Evolutionary conservation across 164 flowering plant genomes (phyloP), one percentile per base, ranked within the genome.

Genomic region (Platanus orientalis): DNA sequence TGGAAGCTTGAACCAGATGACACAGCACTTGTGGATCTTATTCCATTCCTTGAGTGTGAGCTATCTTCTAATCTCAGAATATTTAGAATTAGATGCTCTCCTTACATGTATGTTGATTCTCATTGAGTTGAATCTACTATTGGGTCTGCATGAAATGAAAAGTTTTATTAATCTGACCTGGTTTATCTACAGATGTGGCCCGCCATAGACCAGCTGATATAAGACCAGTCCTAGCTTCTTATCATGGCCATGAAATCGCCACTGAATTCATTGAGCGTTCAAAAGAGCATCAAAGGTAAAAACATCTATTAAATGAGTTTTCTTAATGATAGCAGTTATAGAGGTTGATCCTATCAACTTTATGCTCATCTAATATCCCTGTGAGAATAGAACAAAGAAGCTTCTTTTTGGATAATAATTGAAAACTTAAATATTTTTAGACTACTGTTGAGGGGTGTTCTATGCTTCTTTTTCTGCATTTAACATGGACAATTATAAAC

Each of bases 21-120:
- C 64, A 90, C 97, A 3, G 65, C 82, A 58, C 92, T 90, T 61
- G 12, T 90, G 68, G 97, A 90, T 81, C 85, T 90, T 40, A 87
- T 90, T 65, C 97, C 97, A 49, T 88, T 90, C 63, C 94, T 90
- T 52, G 96, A 88, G 62, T 90, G 97, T 90, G 74, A 80, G 93
- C 62, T 4, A 20, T 44, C 53, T 24, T 60, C 24, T 16, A 0
- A 24, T 61, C 49, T 21, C 10, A 5, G 6, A 19, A 34, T 58
- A 0, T 21, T 24, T 52, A 23, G 19, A 52, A 2, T 19, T 9
- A 27, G 56, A 53, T 53, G 29, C 4, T 5, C 57, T 51, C n/a
- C 16, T 24, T 60, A 39, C 12, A 2, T 28, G 4, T 23, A 32
- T 32, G 4, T 21, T 28, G 29, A 40, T 40, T 52, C 20, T 39